A percentile compares a stretch with the other conserved stretches of the same genome.
Evolutionary conservation across 805 yeast species (phyloP).

Genomic region (Yarrowia sp.): DNA sequence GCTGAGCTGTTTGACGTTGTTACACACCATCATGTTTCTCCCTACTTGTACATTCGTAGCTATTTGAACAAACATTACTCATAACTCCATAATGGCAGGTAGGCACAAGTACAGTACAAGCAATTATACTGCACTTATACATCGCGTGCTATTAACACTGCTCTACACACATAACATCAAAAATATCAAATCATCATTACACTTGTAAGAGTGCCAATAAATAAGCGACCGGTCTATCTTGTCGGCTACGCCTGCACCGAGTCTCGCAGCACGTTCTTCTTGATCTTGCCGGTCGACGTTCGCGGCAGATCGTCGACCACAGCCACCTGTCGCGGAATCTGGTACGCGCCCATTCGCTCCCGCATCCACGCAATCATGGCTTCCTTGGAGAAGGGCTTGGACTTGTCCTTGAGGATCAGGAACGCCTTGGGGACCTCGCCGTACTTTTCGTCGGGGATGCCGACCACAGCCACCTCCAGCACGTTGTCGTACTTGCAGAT

Average conservation of each 20-base stretch:
- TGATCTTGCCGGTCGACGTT: constrained; percentile 42
- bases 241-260: background rate
- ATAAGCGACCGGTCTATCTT: constrained; percentile 1
- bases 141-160: too few species aligned
- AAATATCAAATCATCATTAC: background rate
- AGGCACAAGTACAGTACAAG: too few species aligned
- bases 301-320: constrained; percentile 39
- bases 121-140: too few species aligned
- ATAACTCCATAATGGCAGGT: too few species aligned
- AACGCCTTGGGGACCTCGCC: constrained; percentile 41
- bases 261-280: constrained; percentile 39
- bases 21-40: too few species aligned
- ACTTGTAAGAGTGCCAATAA: background rate
- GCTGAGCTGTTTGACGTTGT: too few species aligned
- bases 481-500: constrained; percentile 36
- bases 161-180: too few species aligned
- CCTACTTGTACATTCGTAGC: too few species aligned
- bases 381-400: constrained; percentile 27
- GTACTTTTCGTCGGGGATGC: constrained; percentile 37
- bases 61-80: too few species aligned
- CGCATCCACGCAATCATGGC: constrained; percentile 34
- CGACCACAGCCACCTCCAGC: constrained; percentile 40
- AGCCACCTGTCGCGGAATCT: constrained; percentile 36
- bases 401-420: constrained; percentile 33
- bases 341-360: constrained; percentile 38